Percentiles rank a stretch among this genome's conserved stretches.
Evolutionary conservation across 2,329 filamentous ascomycete genomes (phyloP).

Genomic region (Fusarium sp.): DNA sequence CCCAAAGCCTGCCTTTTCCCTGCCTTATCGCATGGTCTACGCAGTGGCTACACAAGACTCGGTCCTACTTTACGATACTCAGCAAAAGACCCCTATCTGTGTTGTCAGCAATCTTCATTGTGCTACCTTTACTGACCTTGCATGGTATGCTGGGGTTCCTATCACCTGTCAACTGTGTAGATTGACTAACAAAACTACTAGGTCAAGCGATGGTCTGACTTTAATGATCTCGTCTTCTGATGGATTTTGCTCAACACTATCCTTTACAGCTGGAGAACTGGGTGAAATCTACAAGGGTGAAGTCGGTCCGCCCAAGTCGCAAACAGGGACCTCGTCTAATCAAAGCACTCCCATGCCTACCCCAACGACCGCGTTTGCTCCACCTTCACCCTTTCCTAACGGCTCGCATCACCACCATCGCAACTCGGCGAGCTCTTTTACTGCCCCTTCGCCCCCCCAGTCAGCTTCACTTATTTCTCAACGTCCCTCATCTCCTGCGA

Average conservation of each 20-base stretch:
- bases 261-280: conserved; percentile 84
- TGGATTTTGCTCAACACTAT: conserved; percentile 93
- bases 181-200: conserved; percentile 44
- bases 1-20: conserved; percentile 77
- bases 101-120: conserved; percentile 97
- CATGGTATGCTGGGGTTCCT: conserved; percentile 72
- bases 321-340: conserved; percentile 60
- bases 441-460: conserved; percentile 65
- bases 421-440: conserved; percentile 66
- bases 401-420: conserved; percentile 64
- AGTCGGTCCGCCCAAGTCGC: conserved; percentile 60
- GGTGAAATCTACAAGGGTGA: conserved; percentile 83
- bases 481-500: conserved; percentile 79
- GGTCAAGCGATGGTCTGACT: conserved; percentile 62
- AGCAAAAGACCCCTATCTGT: conserved; percentile 92
- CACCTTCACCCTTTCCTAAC: conserved; percentile 66
- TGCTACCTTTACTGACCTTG: conserved; percentile 94
- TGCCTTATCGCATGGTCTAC: conserved; percentile 95
- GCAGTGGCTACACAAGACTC: conserved; percentile 97
- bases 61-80: conserved; percentile 94
- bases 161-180: neutral
- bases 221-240: conserved; percentile 97
- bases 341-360: conserved; percentile 78
- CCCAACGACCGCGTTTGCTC: conserved; percentile 70
- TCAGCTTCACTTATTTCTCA: conserved; percentile 68